Evolutionary conservation across 2,329 filamentous ascomycete species (phyloP).

Genomic region (Ascochyta pisi): DNA sequence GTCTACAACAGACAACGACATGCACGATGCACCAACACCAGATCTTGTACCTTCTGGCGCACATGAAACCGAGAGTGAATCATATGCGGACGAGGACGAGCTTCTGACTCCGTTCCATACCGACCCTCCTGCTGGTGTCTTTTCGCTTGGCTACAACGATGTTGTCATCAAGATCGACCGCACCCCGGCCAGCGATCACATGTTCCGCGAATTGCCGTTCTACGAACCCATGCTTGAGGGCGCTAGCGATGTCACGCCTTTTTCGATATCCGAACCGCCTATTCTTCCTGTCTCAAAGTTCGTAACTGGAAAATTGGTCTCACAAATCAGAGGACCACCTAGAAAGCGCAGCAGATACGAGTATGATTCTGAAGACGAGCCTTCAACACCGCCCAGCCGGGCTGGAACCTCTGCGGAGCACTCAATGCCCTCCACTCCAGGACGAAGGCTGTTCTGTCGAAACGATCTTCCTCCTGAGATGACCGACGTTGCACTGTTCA

Average conservation of each 20-base stretch:
- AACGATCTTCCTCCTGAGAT: slow-evolving; percentile 70
- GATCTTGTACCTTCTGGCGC: slow-evolving; percentile 48
- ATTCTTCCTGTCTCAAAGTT: slow-evolving; percentile 87
- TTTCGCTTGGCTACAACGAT: slow-evolving; percentile 81
- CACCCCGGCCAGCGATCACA: slow-evolving; percentile 75
- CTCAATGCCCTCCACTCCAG: slow-evolving; percentile 50
- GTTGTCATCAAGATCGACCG: slow-evolving; percentile 79
- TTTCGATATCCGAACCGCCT: slow-evolving; percentile 54
- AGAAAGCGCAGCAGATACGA: slow-evolving; percentile 83
- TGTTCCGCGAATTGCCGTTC: slow-evolving; percentile 81
- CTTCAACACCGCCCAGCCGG: slow-evolving; percentile 43
- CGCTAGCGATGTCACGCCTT: slow-evolving; percentile 40
- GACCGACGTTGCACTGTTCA: slow-evolving; percentile 83
- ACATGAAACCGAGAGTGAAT: slow-evolving; percentile 50
- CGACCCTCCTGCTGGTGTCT: slow-evolving; percentile 76
- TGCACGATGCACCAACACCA: slow-evolving; percentile 49
- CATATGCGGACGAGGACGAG: slow-evolving; percentile 49
- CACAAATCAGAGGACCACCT: slow-evolving; percentile 69
- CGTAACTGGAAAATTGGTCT: slow-evolving; percentile 78
- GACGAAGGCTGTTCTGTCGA: slow-evolving; percentile 47
- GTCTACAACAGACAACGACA: slow-evolving; percentile 37
- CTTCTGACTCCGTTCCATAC: slow-evolving; percentile 52
- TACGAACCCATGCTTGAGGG: slow-evolving; percentile 62
- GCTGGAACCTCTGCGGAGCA: slow-evolving; percentile 53
- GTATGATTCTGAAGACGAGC: slow-evolving; percentile 75